Evolutionary conservation across 495 filamentous ascomycete genomes (phyloP).

Genomic region (Hypomontagnella monticulosa): DNA sequence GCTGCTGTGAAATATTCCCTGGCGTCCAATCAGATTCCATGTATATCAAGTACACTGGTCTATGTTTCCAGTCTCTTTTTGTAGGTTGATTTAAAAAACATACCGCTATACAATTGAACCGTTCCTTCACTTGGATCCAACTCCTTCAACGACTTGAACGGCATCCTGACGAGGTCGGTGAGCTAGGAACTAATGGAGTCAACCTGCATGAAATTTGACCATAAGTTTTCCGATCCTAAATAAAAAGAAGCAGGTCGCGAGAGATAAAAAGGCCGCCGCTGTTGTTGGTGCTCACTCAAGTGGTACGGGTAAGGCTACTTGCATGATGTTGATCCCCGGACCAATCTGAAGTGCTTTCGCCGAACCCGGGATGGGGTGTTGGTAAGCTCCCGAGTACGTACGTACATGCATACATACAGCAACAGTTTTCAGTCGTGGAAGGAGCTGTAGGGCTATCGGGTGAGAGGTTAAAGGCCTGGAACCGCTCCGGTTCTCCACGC

Average conservation of each 20-base stretch:
- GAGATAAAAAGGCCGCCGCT: neutral
- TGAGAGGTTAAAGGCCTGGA: too few species aligned
- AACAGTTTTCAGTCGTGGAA: too few species aligned
- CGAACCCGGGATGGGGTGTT: neutral
- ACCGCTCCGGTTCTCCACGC: neutral
- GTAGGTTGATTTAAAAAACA: too few species aligned
- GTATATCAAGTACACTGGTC: too few species aligned
- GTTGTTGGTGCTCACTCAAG: neutral
- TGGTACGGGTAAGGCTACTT: too few species aligned
- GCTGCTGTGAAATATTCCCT: constrained; percentile 5
- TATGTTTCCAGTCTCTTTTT: too few species aligned
- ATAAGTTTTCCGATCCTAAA: neutral
- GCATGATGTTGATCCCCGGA: too few species aligned
- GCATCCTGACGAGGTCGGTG: constrained; percentile 1
- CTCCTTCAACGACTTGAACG: constrained; percentile 19
- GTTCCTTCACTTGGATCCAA: constrained; percentile 19
- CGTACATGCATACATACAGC: neutral
- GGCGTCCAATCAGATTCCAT: neutral
- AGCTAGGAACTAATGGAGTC: neutral
- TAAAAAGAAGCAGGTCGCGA: neutral
- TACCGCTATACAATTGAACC: constrained; percentile 14
- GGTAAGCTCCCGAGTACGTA: constrained; percentile 3
- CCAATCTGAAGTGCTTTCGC: neutral
- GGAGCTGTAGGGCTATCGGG: too few species aligned
- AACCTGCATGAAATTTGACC: neutral